Percentiles rank a stretch among this genome's conserved stretches.
These are phyloP conservation scores for Microbotryum silenes-acaulis DNA, from an alignment of 1,284 basidiomycete species.

Conservation along the genomic window DNA sequence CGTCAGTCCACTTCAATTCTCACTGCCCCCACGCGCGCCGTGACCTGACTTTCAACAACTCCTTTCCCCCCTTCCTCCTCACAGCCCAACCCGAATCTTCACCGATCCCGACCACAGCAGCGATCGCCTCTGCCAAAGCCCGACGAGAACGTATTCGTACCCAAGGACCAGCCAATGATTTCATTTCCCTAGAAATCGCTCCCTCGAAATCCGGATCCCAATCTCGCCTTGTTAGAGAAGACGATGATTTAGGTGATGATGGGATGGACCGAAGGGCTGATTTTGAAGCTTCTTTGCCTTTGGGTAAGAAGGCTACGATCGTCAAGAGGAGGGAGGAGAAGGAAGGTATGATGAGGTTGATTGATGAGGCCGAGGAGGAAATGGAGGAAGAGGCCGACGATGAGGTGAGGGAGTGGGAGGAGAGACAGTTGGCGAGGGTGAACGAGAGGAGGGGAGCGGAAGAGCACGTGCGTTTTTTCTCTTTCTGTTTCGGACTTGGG, in stretches of 20 bases:
- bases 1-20: slow-evolving; percentile 40
- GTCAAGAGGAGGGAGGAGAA: slow-evolving; percentile 59
- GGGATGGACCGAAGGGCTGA: slow-evolving; percentile 83
- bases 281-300: slow-evolving; percentile 71
- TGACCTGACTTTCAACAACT: background rate
- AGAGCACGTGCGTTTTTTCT: background rate
- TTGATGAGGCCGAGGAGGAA: slow-evolving; percentile 70
- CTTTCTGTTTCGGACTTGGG: no score
- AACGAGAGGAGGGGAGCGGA: slow-evolving; percentile 39
- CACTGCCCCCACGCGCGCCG: background rate
- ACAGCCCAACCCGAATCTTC: background rate
- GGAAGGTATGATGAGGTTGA: slow-evolving; percentile 74
- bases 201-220: slow-evolving; percentile 49
- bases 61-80: background rate
- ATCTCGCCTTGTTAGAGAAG: slow-evolving; percentile 77
- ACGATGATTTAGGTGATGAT: slow-evolving; percentile 87
- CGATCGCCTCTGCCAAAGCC: slow-evolving; percentile 18
- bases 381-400: slow-evolving; percentile 61
- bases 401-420: slow-evolving; percentile 83
- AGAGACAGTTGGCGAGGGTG: slow-evolving; percentile 71
- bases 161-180: slow-evolving; percentile 52
- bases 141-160: slow-evolving; percentile 23
- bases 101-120: slow-evolving; percentile 11
- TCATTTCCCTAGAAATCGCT: slow-evolving; percentile 67
- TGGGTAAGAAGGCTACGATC: slow-evolving; percentile 77